phyloP scores from a whole-genome alignment of 2,329 filamentous ascomycete genomes.

The Aspergillus ruber region DNA sequence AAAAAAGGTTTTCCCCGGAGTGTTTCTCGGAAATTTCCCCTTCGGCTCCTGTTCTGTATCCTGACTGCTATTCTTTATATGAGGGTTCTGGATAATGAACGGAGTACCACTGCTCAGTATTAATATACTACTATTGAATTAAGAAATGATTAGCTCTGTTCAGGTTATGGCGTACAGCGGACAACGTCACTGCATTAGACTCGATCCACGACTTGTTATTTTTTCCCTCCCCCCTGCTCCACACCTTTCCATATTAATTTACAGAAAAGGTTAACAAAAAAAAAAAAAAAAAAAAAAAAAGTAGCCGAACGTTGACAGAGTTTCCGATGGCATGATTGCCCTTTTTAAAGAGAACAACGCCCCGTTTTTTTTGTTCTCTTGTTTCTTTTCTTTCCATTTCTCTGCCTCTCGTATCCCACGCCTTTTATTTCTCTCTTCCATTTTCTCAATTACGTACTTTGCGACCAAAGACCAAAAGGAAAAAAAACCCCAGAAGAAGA shows the following conservation, averaged over 20 bases:
- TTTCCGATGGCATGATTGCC: neutral
- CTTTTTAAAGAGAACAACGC: slow-evolving; percentile 7
- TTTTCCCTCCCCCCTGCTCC: slow-evolving; percentile 12
- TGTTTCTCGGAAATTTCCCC: neutral
- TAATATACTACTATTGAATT: too few species aligned
- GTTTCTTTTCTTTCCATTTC: slow-evolving; percentile 6
- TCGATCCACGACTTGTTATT: slow-evolving; percentile 15
- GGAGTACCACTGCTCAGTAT: too few species aligned
- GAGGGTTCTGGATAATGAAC: too few species aligned
- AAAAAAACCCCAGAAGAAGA: neutral
- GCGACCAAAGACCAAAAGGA: neutral
- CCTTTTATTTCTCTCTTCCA: slow-evolving; percentile 3
- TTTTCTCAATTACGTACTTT: slow-evolving; percentile 8
- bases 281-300: neutral
- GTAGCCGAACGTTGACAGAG: neutral
- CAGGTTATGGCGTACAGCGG: neutral
- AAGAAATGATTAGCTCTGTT: too few species aligned
- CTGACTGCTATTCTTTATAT: too few species aligned
- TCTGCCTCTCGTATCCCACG: slow-evolving; percentile 1
- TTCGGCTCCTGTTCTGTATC: neutral
- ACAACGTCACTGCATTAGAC: slow-evolving; percentile 8
- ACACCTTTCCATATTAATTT: slow-evolving; percentile 14
- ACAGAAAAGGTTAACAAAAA: neutral
- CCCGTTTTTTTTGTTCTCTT: neutral
- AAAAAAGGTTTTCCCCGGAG: neutral